Evolutionary conservation across 805 yeast species (phyloP), one percentile per base, ranked within the genome.

Genomic region (Candida nonsorbophila): DNA sequence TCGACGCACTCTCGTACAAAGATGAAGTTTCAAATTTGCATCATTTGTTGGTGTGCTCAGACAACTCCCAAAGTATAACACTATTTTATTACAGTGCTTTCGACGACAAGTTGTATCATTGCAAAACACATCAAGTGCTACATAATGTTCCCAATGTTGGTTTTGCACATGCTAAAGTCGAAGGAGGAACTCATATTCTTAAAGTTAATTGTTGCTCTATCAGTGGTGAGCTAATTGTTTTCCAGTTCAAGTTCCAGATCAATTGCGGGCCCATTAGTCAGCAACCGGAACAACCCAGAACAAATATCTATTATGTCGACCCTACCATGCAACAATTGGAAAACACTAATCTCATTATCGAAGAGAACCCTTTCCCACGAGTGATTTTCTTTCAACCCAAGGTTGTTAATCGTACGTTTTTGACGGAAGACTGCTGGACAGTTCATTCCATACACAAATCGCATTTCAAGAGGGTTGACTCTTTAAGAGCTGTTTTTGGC

Each of bases 131-230:
- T 22, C 61, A 58, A 24, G 36, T 79, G 11, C 42, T 62, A 6
- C 78, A 75, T 41, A 79, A 80, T 41, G 62, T 79, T 7, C 67
- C 86, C 0, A 73, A 65, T 31, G 69, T 74, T 2, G 47, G 67
- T 14, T 60, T 77, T 27, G 37, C 21, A 4, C 42, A 39, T 22
- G 30, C 36, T 6, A 6, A 22, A 6, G 45, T 50, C 9, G 34
- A 35, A 1, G 47, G 43, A 8, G 36, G 33, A 2, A 20, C 16
- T 2, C 58, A 58, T 26, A 53, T 54, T 3, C 42, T 69, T 4
- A 38, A 40, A n/a, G 44, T 51, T 1, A 30, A 57, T 4, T 57
- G 67, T 25, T 63, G 62, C 0, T 66, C 75, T 0, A 73, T 77
- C 4, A 56, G 67, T 1, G 72, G 72, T 1, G 77, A 71, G 38